These are phyloP conservation scores for Tylopilus felleus DNA, from an alignment of 768 basidiomycete species.

Conservation along the genomic window DNA sequence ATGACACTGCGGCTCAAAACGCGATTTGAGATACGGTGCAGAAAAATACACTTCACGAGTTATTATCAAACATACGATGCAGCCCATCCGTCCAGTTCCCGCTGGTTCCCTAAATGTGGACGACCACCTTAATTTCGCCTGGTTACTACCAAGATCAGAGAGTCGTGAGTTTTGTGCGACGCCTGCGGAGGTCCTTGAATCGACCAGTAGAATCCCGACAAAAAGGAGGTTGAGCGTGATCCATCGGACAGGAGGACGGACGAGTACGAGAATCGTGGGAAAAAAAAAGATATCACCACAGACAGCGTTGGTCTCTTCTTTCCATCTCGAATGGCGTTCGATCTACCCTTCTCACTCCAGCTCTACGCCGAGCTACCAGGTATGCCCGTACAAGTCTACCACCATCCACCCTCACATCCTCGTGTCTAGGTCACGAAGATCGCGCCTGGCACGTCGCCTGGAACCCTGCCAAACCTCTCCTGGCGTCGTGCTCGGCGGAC, in stretches of 20 bases:
- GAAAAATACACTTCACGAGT: background rate
- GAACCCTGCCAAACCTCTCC: slow-evolving; percentile 76
- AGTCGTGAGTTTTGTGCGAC: slow-evolving; percentile 7
- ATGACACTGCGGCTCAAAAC: no score
- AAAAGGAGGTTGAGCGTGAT: slow-evolving; percentile 6
- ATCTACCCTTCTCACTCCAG: slow-evolving; percentile 18
- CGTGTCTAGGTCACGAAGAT: slow-evolving; percentile 64
- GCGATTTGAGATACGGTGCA: background rate
- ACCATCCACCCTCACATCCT: background rate
- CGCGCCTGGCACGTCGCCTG: slow-evolving; percentile 87
- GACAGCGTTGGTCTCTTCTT: background rate
- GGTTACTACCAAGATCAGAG: slow-evolving; percentile 3
- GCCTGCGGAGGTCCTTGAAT: slow-evolving; percentile 9
- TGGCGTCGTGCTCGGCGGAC: slow-evolving; percentile 95
- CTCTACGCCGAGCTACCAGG: slow-evolving; percentile 26
- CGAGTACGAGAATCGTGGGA: no score
- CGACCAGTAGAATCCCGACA: slow-evolving; percentile 15
- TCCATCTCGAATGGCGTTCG: slow-evolving; percentile 14
- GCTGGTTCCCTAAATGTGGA: slow-evolving; percentile 10
- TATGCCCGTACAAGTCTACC: background rate
- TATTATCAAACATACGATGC: slow-evolving; percentile 9
- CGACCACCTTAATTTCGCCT: slow-evolving; percentile 10
- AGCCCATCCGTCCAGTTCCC: slow-evolving; percentile 15
- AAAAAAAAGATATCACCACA: background rate
- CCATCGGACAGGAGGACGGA: slow-evolving; percentile 9